Evolutionary conservation across 257 asterid species (phyloP).

Genomic region (Coffea canephora): DNA sequence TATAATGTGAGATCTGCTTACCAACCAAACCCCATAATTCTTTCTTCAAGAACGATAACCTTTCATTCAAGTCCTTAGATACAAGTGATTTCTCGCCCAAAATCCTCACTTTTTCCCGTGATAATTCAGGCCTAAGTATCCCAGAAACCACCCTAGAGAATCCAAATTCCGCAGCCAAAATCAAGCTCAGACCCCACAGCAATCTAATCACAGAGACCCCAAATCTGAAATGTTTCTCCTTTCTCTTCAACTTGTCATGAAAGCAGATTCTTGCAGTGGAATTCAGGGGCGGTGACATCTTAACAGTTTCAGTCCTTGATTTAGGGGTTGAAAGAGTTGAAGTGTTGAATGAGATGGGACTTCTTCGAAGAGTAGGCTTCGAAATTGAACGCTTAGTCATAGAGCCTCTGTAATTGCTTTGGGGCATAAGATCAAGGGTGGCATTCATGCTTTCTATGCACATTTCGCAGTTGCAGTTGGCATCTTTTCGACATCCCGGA

Average conservation of each 20-base stretch:
- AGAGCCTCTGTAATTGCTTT: slow-evolving; percentile 42
- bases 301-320: slow-evolving; percentile 17
- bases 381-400: slow-evolving; percentile 42
- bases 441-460: slow-evolving; percentile 85
- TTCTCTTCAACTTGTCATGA: slow-evolving; percentile 32
- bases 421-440: slow-evolving; percentile 74
- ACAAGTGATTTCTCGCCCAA: slow-evolving; percentile 48
- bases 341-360: slow-evolving; percentile 48
- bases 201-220: slow-evolving; percentile 34
- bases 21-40: slow-evolving; percentile 36
- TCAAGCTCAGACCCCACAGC: slow-evolving; percentile 36
- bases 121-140: slow-evolving; percentile 35
- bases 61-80: slow-evolving; percentile 39
- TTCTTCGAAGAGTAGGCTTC: slow-evolving; percentile 41
- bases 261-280: slow-evolving; percentile 26
- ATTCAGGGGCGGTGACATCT: slow-evolving; percentile 31
- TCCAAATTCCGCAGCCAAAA: slow-evolving; percentile 49
- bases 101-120: slow-evolving; percentile 38
- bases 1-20: slow-evolving; percentile 37
- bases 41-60: slow-evolving; percentile 49
- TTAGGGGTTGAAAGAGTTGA: slow-evolving; percentile 44
- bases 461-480: slow-evolving; percentile 74
- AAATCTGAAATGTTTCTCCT: slow-evolving; percentile 32
- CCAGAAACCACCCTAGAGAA: slow-evolving; percentile 42
- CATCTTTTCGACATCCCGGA: slow-evolving; percentile 79